Base-by-base conservation (phyloP, 2,329 filamentous ascomycete species). In the Pyrenochaeta sp. region DNA sequence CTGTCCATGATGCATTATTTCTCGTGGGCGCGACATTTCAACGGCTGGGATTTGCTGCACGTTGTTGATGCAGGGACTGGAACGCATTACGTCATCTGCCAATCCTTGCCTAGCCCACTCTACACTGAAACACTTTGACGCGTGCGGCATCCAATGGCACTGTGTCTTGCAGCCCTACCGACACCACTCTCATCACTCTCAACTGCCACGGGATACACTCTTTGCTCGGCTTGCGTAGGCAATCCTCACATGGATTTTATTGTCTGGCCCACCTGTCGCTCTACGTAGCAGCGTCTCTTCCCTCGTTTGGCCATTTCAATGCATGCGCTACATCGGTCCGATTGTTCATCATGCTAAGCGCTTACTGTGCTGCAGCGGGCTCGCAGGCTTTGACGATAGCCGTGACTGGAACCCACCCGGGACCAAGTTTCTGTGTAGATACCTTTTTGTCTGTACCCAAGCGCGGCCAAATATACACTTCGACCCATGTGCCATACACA, bases 111-210 rank as follows among this genome's bases (percentile, higher is more conserved):
- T 32, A 19, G 23, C 13, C 4, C 29, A 28, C 7, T 17, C 22
- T 31, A 26, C 43, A 30, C 38, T 58, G 55, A 58, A 55, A 60
- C 59, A 58, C 36, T 35, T 45, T 40, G 50, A 55, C 44, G 57
- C 48, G 51, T 51, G 44, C 54, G 42, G 48, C 51, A 31, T 37
- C 51, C 26, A 19, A 35, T 19, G 40, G 34, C 45, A 38, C 28
- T 43, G 40, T 28, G 56, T n/a, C n/a, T n/a, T n/a, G n/a, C n/a
- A n/a, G n/a, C n/a, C n/a, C n/a, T n/a, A n/a, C n/a, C n/a, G n/a
- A n/a, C n/a, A n/a, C n/a, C n/a, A n/a, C n/a, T n/a, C 41, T 43
- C 44, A 58, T 60, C 51, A 46, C 41, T 30, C 27, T 29, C 29
- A 17, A 32, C 24, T 47, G 36, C 46, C 57, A 55, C 55, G 40